Evolutionary conservation across 2,329 filamentous ascomycete genomes (phyloP).

Genomic region (Cladophialophora carrionii): DNA sequence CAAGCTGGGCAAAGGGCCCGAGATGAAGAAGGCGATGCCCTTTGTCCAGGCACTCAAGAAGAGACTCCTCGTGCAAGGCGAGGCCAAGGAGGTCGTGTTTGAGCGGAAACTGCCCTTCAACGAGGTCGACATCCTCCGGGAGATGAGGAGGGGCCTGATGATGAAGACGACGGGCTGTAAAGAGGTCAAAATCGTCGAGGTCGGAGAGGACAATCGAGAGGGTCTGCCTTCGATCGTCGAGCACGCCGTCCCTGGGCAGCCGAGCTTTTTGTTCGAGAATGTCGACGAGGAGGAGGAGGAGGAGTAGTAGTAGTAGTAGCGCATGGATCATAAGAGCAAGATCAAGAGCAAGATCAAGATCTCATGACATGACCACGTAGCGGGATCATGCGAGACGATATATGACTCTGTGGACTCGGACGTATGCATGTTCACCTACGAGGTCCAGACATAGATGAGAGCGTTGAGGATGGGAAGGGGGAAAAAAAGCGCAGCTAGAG

Average conservation of each 20-base stretch:
- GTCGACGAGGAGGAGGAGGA: constrained; percentile 49
- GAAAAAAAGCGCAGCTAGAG: background rate
- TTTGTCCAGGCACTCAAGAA: constrained; percentile 89
- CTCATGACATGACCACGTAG: background rate
- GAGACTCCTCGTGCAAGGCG: constrained; percentile 72
- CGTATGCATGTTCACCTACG: background rate
- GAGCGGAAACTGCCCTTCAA: constrained; percentile 85
- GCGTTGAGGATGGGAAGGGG: background rate
- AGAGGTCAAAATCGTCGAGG: constrained; percentile 70
- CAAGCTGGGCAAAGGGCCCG: constrained; percentile 63
- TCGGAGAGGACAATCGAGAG: constrained; percentile 67
- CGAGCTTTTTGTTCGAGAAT: constrained; percentile 85
- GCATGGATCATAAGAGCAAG: background rate
- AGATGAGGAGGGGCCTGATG: constrained; percentile 79
- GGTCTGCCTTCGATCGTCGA: constrained; percentile 66
- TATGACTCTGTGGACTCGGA: background rate
- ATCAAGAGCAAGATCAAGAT: background rate
- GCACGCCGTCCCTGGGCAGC: constrained; percentile 76
- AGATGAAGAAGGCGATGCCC: constrained; percentile 98
- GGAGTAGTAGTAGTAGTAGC: too few relatives aligned
- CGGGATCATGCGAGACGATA: background rate
- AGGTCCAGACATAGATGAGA: background rate
- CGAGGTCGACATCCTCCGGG: constrained; percentile 72
- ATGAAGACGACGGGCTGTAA: constrained; percentile 74
- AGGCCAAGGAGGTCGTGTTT: constrained; percentile 56